Conservation (phyloP, 1,284 basidiomycete genomes). For the Cystobasidiaceae sp. region DNA sequence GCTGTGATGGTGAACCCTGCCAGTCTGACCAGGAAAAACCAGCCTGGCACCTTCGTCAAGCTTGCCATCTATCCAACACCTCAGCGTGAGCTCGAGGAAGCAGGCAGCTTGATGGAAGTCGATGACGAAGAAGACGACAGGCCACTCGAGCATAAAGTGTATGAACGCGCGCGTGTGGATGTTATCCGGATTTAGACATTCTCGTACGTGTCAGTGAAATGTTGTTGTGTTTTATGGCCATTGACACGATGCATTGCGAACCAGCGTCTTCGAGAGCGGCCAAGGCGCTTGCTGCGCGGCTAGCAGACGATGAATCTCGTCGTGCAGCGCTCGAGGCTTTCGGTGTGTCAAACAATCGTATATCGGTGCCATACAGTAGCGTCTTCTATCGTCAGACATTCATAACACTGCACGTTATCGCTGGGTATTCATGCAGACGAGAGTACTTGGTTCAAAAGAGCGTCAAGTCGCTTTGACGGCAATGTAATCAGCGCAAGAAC, state of each 20-base stretch:
- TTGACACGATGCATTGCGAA: no score
- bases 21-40: conserved; percentile 58
- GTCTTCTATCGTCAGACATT: no score
- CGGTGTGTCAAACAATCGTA: no score
- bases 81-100: conserved; percentile 33
- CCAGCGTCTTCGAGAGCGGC: no score
- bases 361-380: no score
- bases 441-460: conserved; percentile 2
- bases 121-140: conserved; percentile 32
- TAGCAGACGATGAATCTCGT: no score
- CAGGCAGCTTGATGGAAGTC: conserved; percentile 5
- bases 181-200: conserved; percentile 30
- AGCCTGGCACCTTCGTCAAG: conserved; percentile 48
- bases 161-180: conserved; percentile 29
- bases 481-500: background rate
- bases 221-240: no score
- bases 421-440: no score
- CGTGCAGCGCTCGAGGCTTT: no score
- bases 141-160: conserved; percentile 28
- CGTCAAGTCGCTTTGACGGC: conserved; percentile 3
- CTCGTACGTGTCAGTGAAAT: no score
- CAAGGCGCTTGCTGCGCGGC: no score
- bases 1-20: conserved; percentile 68
- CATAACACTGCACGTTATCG: no score
- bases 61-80: conserved; percentile 42